phyloP scores from a whole-genome alignment of 306 rosid genomes.

The Fragaria ananassa region DNA sequence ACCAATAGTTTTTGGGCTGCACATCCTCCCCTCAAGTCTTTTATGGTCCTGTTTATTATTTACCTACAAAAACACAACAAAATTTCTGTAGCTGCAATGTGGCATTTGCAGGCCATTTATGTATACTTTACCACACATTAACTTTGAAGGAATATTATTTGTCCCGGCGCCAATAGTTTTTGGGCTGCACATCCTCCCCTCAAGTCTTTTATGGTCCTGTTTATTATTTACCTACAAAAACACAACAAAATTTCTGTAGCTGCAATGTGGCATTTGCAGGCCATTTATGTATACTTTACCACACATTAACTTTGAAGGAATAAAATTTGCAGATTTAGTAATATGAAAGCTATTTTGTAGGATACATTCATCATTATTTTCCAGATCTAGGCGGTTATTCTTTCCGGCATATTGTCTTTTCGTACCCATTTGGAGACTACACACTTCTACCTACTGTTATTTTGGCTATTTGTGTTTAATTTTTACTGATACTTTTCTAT shows the following conservation, averaged over 20 bases:
- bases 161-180: not conserved
- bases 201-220: not conserved
- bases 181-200: not conserved
- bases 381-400: not conserved
- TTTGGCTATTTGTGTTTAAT: not conserved
- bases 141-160: not conserved
- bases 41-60: not conserved
- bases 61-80: constrained; percentile 1
- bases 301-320: not conserved
- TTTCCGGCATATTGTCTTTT: not conserved
- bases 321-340: not conserved
- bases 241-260: not conserved
- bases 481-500: not conserved
- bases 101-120: not conserved
- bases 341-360: not conserved
- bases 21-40: not conserved
- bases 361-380: not conserved
- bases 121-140: not conserved
- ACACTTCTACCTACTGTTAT: constrained; percentile 1
- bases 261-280: constrained; percentile 3
- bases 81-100: constrained; percentile 9
- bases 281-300: not conserved
- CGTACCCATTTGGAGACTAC: not conserved
- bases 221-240: constrained; percentile 1
- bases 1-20: not conserved